Base-by-base conservation (phyloP, 2,329 filamentous ascomycete species). In the Botryosphaeria agaves region DNA sequence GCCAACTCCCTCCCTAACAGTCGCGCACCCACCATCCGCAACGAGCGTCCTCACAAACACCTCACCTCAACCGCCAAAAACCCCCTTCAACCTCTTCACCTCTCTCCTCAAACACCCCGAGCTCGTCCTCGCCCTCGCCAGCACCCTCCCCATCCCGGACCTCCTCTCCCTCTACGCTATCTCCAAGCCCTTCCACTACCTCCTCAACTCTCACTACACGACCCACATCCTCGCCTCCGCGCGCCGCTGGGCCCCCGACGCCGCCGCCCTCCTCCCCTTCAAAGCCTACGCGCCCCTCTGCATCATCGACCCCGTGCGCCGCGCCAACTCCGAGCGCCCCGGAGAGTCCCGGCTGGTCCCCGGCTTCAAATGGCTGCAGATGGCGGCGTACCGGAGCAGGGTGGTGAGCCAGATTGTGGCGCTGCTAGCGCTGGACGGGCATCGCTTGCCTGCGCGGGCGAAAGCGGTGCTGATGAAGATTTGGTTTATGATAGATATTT, bases 401-500 rank as follows among this genome's bases (percentile, higher is more conserved):
- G 61, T 61, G 20, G 61, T 69, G 35, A 55, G 62, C 16, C 68
- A 79, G 39, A 78, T 83, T 38, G 47, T 78, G n/a, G 63, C 64
- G 9, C 54, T 63, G 8, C 57, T 84, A 39, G 66, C 66, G 0
- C 55, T 64, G 9, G 53, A 63, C 26, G 74, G 73, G 1, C 64
- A 73, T 34, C 61, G 64, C 7, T 52, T 72, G 31, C 74, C 75
- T 4, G 26, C 15, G 12, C 9, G 17, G 14, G 12, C 31, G 14
- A 16, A 26, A 17, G n/a, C 42, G 7, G 59, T 62, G 1, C 52
- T 79, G 27, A 61, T 70, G 42, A 78, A 79, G 44, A 56, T 82
- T 12, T 89, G 82, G 82, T 62, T 78, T 30, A 44, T 80, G 19
- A 71, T 83, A 58, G 78, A 84, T 42, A 55, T 75, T 3, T 55